Conservation (phyloP, 805 yeast species). For the Saccharomycopsis lassenensis region DNA sequence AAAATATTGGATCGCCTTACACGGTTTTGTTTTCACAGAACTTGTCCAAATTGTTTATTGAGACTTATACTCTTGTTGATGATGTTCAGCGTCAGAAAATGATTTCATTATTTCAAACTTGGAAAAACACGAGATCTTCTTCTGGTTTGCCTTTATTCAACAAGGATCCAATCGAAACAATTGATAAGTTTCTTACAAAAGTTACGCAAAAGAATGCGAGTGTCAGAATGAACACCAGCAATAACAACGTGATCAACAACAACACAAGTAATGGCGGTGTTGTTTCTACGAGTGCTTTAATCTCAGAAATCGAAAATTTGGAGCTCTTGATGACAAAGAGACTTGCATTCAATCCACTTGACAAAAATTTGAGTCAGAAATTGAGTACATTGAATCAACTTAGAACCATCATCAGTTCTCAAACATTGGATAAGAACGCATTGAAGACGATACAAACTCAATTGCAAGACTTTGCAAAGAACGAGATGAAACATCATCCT, state of each 20-base stretch:
- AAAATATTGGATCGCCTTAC: constrained; percentile 84
- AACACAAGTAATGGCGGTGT: no score
- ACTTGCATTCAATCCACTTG: constrained; percentile 23
- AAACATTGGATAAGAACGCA: constrained; percentile 27
- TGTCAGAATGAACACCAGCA: constrained; percentile 22
- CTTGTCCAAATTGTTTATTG: constrained; percentile 58
- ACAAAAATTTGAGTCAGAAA: constrained; percentile 19
- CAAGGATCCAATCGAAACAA: constrained; percentile 51
- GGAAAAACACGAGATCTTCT: constrained; percentile 62
- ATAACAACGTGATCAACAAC: constrained; percentile 20
- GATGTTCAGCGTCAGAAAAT: constrained; percentile 66
- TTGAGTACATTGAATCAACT: constrained; percentile 12
- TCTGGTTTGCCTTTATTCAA: constrained; percentile 68
- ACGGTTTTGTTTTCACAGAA: constrained; percentile 65
- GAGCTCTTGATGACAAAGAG: constrained; percentile 26
- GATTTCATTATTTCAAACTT: constrained; percentile 71
- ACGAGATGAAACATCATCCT: no score
- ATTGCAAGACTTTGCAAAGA: constrained; percentile 29
- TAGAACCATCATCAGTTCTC: constrained; percentile 20
- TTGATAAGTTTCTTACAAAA: constrained; percentile 61
- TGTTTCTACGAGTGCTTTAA: constrained; percentile 23
- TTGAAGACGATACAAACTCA: constrained; percentile 30
- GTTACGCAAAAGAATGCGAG: constrained; percentile 29
- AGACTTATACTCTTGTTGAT: constrained; percentile 68
- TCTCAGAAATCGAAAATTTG: constrained; percentile 27